A percentile compares a stretch with the other conserved stretches of the same genome.
phyloP scores from a whole-genome alignment of 2,329 filamentous ascomycete genomes.

The Phialophora verrucosa region DNA sequence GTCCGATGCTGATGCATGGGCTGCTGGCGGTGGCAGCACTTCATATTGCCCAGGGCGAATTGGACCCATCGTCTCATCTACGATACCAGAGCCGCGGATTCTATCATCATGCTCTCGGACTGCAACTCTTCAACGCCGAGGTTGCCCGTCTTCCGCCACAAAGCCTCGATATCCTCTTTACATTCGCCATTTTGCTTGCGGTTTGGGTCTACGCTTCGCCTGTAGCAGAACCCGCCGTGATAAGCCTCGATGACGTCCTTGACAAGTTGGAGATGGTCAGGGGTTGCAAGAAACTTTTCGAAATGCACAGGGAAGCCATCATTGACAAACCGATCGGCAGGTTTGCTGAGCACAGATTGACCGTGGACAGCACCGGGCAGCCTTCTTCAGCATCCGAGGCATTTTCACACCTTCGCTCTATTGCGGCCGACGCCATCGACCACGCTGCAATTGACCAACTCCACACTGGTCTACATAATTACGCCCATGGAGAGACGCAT shows the following conservation, averaged over 20 bases:
- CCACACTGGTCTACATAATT: not conserved
- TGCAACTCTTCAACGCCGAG: not conserved
- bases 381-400: not conserved
- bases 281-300: not conserved
- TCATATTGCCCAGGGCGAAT: not conserved
- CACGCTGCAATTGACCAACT: not conserved
- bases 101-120: not conserved
- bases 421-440: not conserved
- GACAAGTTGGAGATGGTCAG: not conserved
- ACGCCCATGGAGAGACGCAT: not conserved
- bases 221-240: not conserved
- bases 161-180: not conserved
- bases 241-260: not conserved
- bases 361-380: not conserved
- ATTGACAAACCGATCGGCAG: not conserved
- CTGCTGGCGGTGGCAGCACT: not conserved
- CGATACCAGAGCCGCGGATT: not conserved
- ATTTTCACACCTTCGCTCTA: not conserved
- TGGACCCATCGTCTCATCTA: not conserved
- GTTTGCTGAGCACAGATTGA: not conserved
- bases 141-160: not conserved
- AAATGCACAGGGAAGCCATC: not conserved
- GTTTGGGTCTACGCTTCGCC: slow-evolving; percentile 2
- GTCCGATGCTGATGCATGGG: not conserved
- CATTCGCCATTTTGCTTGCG: not conserved